phyloP scores from a whole-genome alignment of 192 early-diverging fungal genomes.

The Coemansia sp. region DNA sequence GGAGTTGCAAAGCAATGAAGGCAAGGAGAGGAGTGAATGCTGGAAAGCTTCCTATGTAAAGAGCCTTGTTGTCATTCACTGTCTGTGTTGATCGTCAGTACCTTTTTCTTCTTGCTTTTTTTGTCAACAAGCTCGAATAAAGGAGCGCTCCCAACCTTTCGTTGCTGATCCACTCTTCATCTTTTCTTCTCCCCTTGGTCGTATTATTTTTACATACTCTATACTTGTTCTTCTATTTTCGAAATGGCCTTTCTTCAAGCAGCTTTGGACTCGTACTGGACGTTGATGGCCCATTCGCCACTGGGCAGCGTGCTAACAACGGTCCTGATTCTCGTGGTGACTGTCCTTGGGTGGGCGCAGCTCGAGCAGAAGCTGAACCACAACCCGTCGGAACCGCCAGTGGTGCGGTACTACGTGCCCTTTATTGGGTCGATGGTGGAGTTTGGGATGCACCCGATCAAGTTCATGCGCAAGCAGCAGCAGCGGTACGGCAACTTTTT shows the following conservation, averaged over 20 bases:
- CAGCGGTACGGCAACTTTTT: conserved; percentile 86
- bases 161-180: no score
- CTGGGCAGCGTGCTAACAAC: conserved; percentile 23
- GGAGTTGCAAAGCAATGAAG: no score
- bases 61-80: no score
- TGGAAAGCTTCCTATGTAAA: no score
- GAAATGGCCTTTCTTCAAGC: conserved; percentile 34
- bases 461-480: conserved; percentile 81
- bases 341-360: conserved; percentile 48
- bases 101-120: neutral
- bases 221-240: neutral
- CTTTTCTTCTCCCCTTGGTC: conserved; percentile 3
- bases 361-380: conserved; percentile 41
- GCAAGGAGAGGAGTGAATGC: no score
- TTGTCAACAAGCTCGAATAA: no score
- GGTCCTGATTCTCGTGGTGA: conserved; percentile 24
- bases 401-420: conserved; percentile 77
- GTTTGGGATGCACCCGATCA: conserved; percentile 88
- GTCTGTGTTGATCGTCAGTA: neutral
- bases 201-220: neutral
- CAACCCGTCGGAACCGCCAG: conserved; percentile 65
- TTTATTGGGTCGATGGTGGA: conserved; percentile 83
- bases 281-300: conserved; percentile 42
- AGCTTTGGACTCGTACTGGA: conserved; percentile 37
- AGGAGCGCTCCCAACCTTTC: no score